These are phyloP conservation scores for Auriscalpium vulgare DNA, from an alignment of 768 basidiomycete genomes.

Conservation along the genomic window DNA sequence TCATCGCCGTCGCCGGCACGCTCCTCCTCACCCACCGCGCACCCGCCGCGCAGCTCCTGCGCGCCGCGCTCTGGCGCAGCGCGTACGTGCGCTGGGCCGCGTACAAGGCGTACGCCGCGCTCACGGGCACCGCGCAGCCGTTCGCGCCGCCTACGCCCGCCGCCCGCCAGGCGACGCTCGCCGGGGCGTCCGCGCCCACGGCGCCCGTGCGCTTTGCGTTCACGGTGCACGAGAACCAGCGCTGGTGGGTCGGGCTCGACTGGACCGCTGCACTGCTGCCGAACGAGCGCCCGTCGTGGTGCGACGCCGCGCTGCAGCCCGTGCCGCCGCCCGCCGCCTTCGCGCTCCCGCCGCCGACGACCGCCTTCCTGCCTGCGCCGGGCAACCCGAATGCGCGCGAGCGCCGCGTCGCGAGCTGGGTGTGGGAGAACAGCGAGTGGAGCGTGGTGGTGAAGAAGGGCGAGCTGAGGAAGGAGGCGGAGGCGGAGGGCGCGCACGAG, in stretches of 20 bases:
- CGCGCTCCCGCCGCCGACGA: slow-evolving; percentile 53
- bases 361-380: slow-evolving; percentile 39
- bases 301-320: slow-evolving; percentile 43
- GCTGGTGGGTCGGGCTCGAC: slow-evolving; percentile 97
- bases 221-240: slow-evolving; percentile 88
- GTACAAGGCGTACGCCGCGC: slow-evolving; percentile 41
- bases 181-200: neutral
- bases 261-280: slow-evolving; percentile 93
- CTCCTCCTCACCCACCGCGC: slow-evolving; percentile 55
- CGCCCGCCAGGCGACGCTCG: slow-evolving; percentile 12
- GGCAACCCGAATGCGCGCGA: slow-evolving; percentile 32
- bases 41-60: slow-evolving; percentile 53
- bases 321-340: slow-evolving; percentile 67
- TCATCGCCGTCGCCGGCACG: slow-evolving; percentile 53
- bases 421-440: slow-evolving; percentile 92
- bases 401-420: slow-evolving; percentile 75
- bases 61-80: slow-evolving; percentile 50
- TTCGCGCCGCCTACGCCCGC: slow-evolving; percentile 26
- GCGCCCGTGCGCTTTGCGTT: slow-evolving; percentile 64
- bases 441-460: slow-evolving; percentile 56
- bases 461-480: slow-evolving; percentile 30
- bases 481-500: slow-evolving; percentile 26
- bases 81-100: slow-evolving; percentile 60
- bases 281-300: slow-evolving; percentile 87
- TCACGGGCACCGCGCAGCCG: slow-evolving; percentile 52